phyloP scores from a whole-genome alignment of 2,329 filamentous ascomycete species.

The Colletotrichum euphorbiae region DNA sequence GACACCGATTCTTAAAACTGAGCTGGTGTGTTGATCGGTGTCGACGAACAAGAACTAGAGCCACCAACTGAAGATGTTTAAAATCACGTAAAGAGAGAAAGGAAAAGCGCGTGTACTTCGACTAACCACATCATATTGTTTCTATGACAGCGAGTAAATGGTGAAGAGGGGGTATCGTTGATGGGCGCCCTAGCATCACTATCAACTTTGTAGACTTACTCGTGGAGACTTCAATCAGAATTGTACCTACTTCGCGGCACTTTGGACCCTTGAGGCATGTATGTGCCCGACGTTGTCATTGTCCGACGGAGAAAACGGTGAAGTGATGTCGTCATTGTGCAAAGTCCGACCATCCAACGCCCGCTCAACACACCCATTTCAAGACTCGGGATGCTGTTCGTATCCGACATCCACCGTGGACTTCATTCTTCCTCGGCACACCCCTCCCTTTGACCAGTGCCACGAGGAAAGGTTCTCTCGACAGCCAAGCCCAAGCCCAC shows the following conservation, averaged over 20 bases:
- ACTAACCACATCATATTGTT: slow-evolving; percentile 6
- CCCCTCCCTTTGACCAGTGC: no score
- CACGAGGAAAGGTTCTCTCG: no score
- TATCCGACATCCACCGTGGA: slow-evolving; percentile 1
- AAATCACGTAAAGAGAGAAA: slow-evolving; percentile 15
- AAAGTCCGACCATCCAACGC: not conserved
- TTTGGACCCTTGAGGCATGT: not conserved
- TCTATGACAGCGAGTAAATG: not conserved
- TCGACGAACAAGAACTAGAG: not conserved
- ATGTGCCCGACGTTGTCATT: not conserved
- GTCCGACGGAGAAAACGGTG: slow-evolving; percentile 11
- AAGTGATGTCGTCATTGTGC: not conserved
- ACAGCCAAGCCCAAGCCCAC: not conserved
- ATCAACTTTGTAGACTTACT: slow-evolving; percentile 30
- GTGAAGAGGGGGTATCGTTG: not conserved
- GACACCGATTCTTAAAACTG: slow-evolving; percentile 54
- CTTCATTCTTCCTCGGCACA: not conserved
- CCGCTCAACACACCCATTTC: not conserved
- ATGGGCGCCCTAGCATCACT: not conserved
- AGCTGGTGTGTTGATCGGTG: not conserved
- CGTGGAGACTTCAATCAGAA: slow-evolving; percentile 8
- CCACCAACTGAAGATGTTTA: slow-evolving; percentile 6
- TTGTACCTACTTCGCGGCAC: slow-evolving; percentile 22
- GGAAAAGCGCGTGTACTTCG: slow-evolving; percentile 21
- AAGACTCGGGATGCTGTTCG: slow-evolving; percentile 12